Conservation (phyloP, 2,329 filamentous ascomycete genomes). For the Ceratocystis cubensis region DNA sequence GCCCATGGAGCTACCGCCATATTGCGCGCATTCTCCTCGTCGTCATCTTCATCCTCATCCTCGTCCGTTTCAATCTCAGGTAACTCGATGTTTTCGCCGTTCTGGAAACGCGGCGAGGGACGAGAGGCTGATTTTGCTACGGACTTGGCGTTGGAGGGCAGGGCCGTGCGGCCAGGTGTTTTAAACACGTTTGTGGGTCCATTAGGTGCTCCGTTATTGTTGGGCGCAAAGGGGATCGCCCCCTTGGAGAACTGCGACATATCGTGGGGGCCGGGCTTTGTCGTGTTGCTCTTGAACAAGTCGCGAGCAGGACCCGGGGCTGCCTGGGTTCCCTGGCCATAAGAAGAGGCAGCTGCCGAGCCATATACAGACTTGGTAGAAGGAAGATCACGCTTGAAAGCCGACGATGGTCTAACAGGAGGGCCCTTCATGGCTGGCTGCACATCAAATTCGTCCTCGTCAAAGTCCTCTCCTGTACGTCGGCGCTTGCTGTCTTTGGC, state of each 20-base stretch:
- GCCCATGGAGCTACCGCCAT: slow-evolving; percentile 52
- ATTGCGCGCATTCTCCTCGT: slow-evolving; percentile 28
- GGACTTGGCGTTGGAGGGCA: slow-evolving; percentile 38
- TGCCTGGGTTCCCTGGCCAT: slow-evolving; percentile 37
- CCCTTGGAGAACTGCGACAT: slow-evolving; percentile 80
- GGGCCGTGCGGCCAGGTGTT: slow-evolving; percentile 48
- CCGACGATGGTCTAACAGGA: slow-evolving; percentile 68
- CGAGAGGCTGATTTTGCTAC: slow-evolving; percentile 47
- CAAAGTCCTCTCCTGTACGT: slow-evolving; percentile 60
- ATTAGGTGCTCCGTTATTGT: slow-evolving; percentile 32
- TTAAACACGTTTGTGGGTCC: slow-evolving; percentile 44
- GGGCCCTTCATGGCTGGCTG: slow-evolving; percentile 58
- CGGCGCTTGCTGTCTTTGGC: slow-evolving; percentile 64
- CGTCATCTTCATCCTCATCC: slow-evolving; percentile 63
- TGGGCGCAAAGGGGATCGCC: slow-evolving; percentile 79
- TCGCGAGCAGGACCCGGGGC: slow-evolving; percentile 42
- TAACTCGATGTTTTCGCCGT: slow-evolving; percentile 79
- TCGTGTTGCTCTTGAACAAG: slow-evolving; percentile 52
- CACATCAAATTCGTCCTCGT: slow-evolving; percentile 47
- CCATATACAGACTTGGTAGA: slow-evolving; percentile 24
- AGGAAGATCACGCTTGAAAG: slow-evolving; percentile 45
- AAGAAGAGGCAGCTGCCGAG: slow-evolving; percentile 36
- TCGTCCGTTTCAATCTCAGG: slow-evolving; percentile 94
- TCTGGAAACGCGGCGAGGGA: slow-evolving; percentile 74
- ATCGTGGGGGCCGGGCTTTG: slow-evolving; percentile 48